These are phyloP conservation scores for Fusarium guadeloupense DNA, from an alignment of 2,329 filamentous ascomycete genomes.

Conservation along the genomic window DNA sequence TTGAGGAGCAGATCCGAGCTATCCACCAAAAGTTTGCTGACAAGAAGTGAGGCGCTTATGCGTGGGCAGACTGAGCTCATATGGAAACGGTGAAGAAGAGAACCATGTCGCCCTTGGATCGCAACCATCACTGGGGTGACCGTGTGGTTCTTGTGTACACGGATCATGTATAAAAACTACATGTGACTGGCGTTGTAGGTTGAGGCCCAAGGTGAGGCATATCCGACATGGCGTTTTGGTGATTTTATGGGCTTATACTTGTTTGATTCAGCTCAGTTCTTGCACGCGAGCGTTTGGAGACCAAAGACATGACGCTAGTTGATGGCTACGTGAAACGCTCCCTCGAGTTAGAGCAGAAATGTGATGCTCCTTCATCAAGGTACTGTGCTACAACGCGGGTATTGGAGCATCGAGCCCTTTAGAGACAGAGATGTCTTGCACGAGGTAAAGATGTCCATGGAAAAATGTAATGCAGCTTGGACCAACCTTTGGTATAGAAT, in stretches of 20 bases:
- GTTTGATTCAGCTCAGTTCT: constrained; percentile 37
- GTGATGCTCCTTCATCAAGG: neutral
- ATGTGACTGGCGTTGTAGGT: constrained; percentile 37
- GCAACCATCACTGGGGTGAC: neutral
- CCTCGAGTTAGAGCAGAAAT: neutral
- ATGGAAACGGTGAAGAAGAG: constrained; percentile 7
- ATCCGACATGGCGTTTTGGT: constrained; percentile 40
- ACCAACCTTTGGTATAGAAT: neutral
- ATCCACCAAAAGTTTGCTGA: constrained; percentile 65
- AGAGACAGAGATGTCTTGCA: neutral
- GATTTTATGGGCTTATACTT: constrained; percentile 40
- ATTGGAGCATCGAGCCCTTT: neutral
- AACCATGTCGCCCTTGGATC: neutral
- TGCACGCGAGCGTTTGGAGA: constrained; percentile 12
- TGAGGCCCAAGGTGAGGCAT: constrained; percentile 42
- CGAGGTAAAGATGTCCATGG: neutral
- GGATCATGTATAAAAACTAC: constrained; percentile 20
- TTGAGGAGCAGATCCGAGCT: constrained; percentile 83
- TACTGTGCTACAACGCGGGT: neutral
- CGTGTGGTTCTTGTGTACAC: neutral
- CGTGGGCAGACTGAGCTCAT: neutral
- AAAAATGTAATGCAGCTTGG: neutral
- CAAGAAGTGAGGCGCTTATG: constrained; percentile 45
- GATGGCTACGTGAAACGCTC: neutral
- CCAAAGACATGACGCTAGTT: neutral